Evolutionary conservation across 352 stramenopile genomes (phyloP), one percentile per base, ranked within the genome.

Genomic region (Pythium myriotylum): DNA sequence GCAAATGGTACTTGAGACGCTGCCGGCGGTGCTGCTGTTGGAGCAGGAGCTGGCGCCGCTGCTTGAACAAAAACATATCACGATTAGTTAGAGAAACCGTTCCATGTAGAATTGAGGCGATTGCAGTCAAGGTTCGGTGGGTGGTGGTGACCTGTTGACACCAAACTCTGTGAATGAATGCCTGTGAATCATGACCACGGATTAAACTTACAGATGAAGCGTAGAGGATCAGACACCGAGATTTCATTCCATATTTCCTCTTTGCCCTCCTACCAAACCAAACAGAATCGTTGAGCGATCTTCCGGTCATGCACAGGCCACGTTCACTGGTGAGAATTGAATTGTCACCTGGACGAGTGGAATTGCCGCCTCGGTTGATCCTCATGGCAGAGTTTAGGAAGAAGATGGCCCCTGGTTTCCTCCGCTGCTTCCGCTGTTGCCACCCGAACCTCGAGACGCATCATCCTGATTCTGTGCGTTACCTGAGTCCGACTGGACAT

Each of bases 401-500:
- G 74, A 83, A 20, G 79, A 84, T 2, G 77, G 73, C 27, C 74
- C 74, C 52, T 73, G 71, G 49, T 78, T 77, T 50, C 72, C 68
- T 62, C 73, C 69, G 50, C 73, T 71, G 16, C 39, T 49, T 35
- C 73, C 62, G 20, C 54, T 52, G 43, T 51, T 55, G 27, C 45
- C 55, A 47, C 70, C 51, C 17, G 59, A 48, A 56, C 54, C 58
- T 39, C 55, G 67, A 45, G 52, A 61, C 24, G 66, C 55, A 35
- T 66, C 43, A 46, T 69, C 76, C 46, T 67, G 70, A 60, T 67
- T 80, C 53, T 74, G 67, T 62, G 68, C 54, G 58, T 84, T 86
- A 88, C 78, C 77, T 88, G 65, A 65, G 54, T 82, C 71, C 16
- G 72, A 53, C 57, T 86, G 81, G 19, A 74, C 81, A 54, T 95